Conservation (phyloP, 2,329 filamentous ascomycete genomes). For the Fonsecaea pugnacius region DNA sequence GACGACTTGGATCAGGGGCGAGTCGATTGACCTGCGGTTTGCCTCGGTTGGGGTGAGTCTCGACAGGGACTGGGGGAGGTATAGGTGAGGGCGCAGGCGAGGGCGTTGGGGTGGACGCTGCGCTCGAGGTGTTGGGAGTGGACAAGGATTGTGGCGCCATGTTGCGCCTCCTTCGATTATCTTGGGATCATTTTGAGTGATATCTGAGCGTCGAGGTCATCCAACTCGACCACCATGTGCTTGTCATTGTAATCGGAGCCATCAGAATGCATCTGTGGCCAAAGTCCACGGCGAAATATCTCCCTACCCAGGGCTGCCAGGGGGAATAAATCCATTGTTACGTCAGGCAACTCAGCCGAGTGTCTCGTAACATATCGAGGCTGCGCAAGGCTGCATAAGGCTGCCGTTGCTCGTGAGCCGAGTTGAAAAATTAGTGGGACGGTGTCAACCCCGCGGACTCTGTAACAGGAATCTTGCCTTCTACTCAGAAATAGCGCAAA, state of each 20-base stretch:
- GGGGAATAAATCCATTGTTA: not conserved
- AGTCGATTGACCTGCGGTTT: conserved; percentile 42
- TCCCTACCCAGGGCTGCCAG: not conserved
- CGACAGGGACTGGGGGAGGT: conserved; percentile 52
- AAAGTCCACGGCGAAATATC: not conserved
- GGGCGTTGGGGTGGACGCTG: conserved; percentile 32
- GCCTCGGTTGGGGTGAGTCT: conserved; percentile 52
- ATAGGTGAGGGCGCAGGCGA: conserved; percentile 42
- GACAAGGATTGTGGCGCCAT: conserved; percentile 35
- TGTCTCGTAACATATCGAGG: not conserved
- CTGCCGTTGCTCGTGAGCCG: not conserved
- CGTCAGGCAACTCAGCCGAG: not conserved
- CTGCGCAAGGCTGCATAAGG: not conserved
- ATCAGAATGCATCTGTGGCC: not conserved
- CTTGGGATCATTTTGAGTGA: conserved; percentile 28
- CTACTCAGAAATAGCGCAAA: no score
- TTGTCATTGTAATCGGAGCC: not conserved
- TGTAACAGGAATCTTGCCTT: no score
- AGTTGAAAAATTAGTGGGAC: no score
- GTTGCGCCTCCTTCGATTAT: conserved; percentile 32
- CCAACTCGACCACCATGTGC: not conserved
- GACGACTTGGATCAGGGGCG: conserved; percentile 66
- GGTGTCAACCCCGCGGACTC: no score
- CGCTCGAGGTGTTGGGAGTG: conserved; percentile 26
- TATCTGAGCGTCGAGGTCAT: not conserved